A percentile compares a stretch with the other conserved stretches of the same genome.
Conservation (phyloP, 495 filamentous ascomycete genomes). For the Xylaria castorea region DNA sequence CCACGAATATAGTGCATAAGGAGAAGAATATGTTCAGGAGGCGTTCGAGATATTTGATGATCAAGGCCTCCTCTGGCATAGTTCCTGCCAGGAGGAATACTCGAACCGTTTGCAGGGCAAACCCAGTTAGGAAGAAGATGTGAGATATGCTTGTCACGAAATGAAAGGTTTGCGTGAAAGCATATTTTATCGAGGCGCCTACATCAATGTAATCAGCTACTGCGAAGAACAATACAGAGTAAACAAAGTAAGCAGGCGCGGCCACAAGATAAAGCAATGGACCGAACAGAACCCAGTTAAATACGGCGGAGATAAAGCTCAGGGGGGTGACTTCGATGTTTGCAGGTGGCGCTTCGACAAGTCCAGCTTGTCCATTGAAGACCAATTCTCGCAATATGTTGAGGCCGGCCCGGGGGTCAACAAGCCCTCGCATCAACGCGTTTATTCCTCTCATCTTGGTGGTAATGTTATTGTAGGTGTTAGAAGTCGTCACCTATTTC, state of each 20-base stretch:
- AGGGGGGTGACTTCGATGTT: not conserved
- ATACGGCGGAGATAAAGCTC: not conserved
- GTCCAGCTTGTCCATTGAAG: not conserved
- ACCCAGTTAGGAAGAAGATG: not conserved
- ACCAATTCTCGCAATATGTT: too few species aligned
- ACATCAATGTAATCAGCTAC: too few species aligned
- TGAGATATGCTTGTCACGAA: not conserved
- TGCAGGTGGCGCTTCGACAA: not conserved
- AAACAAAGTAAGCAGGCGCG: not conserved
- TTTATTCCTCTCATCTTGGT: not conserved
- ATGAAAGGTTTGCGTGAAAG: not conserved
- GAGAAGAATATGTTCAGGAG: not conserved
- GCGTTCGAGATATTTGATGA: not conserved
- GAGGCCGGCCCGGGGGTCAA: not conserved
- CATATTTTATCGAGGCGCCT: not conserved
- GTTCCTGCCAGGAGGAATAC: not conserved
- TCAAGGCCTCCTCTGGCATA: not conserved
- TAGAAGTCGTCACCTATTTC: not conserved
- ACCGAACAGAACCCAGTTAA: not conserved
- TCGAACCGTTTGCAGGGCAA: not conserved
- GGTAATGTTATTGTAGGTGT: not conserved
- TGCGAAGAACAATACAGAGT: not conserved
- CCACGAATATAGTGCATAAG: not conserved
- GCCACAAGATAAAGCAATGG: not conserved
- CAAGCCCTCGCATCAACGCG: not conserved